Percentiles rank a stretch among this genome's conserved stretches.
Conservation (phyloP, 371 early-diverging fungal species). For the Dichotomocladium elegans region DNA sequence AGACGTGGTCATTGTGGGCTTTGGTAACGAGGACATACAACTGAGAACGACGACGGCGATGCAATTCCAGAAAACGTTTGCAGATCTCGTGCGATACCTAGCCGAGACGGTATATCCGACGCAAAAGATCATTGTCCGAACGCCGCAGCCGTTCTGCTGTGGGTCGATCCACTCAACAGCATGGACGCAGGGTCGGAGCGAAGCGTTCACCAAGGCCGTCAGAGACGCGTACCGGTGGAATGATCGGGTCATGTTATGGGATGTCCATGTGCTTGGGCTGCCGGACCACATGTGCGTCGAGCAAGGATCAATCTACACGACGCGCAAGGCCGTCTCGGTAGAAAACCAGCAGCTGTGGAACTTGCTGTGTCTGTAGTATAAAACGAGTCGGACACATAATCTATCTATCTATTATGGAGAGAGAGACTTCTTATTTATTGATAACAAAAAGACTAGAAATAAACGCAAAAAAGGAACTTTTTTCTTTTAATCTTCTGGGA, state of each 20-base stretch:
- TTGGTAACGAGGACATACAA: constrained; percentile 34
- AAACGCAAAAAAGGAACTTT: too few relatives aligned
- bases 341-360: constrained; percentile 39
- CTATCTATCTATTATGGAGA: too few relatives aligned
- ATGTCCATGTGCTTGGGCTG: constrained; percentile 31
- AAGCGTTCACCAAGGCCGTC: constrained; percentile 24
- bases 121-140: constrained; percentile 32
- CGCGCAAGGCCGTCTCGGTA: constrained; percentile 28
- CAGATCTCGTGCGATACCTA: constrained; percentile 11
- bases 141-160: constrained; percentile 37
- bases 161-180: constrained; percentile 21
- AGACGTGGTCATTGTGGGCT: constrained; percentile 27
- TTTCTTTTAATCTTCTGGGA: too few relatives aligned
- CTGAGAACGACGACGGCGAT: constrained; percentile 17
- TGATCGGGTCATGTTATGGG: constrained; percentile 27
- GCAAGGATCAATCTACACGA: constrained; percentile 24
- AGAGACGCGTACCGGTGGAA: constrained; percentile 8
- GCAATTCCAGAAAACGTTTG: constrained; percentile 18
- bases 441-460: too few relatives aligned
- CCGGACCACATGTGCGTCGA: constrained; percentile 25
- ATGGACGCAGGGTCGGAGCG: constrained; percentile 39
- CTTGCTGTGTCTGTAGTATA: constrained; percentile 27
- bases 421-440: too few relatives aligned
- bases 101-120: constrained; percentile 21
- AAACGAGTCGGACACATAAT: too few relatives aligned